Evolutionary conservation across 2,329 filamentous ascomycete species (phyloP).

Genomic region (Cyphellophora attinorum): DNA sequence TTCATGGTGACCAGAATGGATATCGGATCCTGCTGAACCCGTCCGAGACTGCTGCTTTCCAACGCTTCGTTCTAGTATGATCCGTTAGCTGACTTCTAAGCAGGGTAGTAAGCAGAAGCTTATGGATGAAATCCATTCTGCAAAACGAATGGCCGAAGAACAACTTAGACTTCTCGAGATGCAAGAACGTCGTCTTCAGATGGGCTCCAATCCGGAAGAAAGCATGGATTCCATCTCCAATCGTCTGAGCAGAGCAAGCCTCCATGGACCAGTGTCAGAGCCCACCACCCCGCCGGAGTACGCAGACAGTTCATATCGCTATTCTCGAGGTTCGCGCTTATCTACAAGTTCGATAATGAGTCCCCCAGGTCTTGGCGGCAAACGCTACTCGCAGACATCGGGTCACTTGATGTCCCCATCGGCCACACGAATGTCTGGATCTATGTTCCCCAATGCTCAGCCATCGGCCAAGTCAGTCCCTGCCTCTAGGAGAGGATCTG

Average conservation of each 20-base stretch:
- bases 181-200: slow-evolving; percentile 47
- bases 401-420: slow-evolving; percentile 74
- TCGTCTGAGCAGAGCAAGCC: slow-evolving; percentile 29
- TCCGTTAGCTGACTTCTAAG: too few relatives aligned
- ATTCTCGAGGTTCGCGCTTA: slow-evolving; percentile 78
- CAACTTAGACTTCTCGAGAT: slow-evolving; percentile 80
- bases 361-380: slow-evolving; percentile 59
- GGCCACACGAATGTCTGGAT: slow-evolving; percentile 48
- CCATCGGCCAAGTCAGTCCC: slow-evolving; percentile 77
- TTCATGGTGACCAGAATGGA: background rate
- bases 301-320: slow-evolving; percentile 70
- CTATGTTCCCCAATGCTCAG: slow-evolving; percentile 28
- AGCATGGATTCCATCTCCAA: slow-evolving; percentile 80
- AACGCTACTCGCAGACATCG: slow-evolving; percentile 64
- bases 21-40: background rate
- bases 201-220: slow-evolving; percentile 58
- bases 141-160: slow-evolving; percentile 79
- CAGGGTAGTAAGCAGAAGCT: slow-evolving; percentile 72
- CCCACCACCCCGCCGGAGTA: slow-evolving; percentile 95
- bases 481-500: slow-evolving; percentile 76
- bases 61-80: too few relatives aligned
- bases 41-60: background rate
- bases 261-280: slow-evolving; percentile 70
- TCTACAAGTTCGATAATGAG: slow-evolving; percentile 81
- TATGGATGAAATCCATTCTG: slow-evolving; percentile 81